phyloP scores from a whole-genome alignment of 2,329 filamentous ascomycete species.

The Colletotrichum tropicale region DNA sequence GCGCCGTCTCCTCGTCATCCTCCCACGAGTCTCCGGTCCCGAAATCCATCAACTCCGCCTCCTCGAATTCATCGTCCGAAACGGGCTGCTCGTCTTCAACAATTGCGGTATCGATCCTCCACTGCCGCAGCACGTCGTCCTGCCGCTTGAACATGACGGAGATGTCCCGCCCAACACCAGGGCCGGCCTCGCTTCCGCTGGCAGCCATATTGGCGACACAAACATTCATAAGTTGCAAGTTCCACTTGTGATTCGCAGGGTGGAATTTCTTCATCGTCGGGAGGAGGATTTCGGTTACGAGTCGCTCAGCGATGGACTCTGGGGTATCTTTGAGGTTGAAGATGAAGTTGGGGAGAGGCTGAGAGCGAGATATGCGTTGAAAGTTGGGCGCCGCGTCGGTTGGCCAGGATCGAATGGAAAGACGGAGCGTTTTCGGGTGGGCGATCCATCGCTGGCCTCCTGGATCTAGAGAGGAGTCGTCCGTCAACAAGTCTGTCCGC shows the following conservation, averaged over 20 bases:
- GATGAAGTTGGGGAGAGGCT: conserved; percentile 73
- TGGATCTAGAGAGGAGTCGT: conserved; percentile 41
- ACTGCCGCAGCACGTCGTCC: conserved; percentile 71
- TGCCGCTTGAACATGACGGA: conserved; percentile 81
- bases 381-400: conserved; percentile 59
- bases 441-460: conserved; percentile 69
- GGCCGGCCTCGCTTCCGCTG: conserved; percentile 52
- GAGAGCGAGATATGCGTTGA: conserved; percentile 77
- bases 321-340: conserved; percentile 66
- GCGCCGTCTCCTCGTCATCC: conserved; percentile 23
- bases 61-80: conserved; percentile 20
- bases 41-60: conserved; percentile 30
- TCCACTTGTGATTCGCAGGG: conserved; percentile 71
- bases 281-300: conserved; percentile 72
- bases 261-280: conserved; percentile 79
- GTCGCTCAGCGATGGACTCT: conserved; percentile 66
- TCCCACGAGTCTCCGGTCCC: conserved; percentile 30
- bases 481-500: conserved; percentile 73
- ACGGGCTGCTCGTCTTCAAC: conserved; percentile 18
- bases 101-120: conserved; percentile 53
- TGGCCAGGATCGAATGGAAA: conserved; percentile 72
- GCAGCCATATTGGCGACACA: conserved; percentile 85
- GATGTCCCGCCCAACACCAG: conserved; percentile 75
- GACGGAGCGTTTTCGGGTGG: conserved; percentile 78
- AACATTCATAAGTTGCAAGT: conserved; percentile 83